Percentiles rank a stretch among this genome's conserved stretches.
phyloP scores from a whole-genome alignment of 495 filamentous ascomycete species.

The Tuber melanosporum region DNA sequence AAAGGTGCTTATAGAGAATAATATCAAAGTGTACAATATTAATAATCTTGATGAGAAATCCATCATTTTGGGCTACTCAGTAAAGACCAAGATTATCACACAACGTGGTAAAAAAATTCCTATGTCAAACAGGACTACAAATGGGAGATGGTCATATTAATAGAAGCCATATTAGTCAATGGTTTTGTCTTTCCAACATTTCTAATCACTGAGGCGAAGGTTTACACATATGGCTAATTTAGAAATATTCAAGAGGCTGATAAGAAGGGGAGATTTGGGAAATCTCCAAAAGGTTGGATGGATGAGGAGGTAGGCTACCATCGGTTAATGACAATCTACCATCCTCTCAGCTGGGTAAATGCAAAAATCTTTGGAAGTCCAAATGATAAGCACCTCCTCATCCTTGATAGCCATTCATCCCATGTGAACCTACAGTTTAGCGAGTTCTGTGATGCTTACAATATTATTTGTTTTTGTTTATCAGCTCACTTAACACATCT shows the following conservation, averaged over 20 bases:
- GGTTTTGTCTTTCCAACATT: too few species aligned
- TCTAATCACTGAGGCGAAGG: too few species aligned
- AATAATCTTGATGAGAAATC: slow-evolving; percentile 14
- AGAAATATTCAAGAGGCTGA: too few species aligned
- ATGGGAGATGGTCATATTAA: too few species aligned
- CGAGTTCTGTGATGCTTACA: background rate
- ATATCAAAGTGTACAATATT: background rate
- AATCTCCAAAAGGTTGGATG: too few species aligned
- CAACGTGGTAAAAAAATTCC: too few species aligned
- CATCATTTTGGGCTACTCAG: background rate
- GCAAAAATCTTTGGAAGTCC: too few species aligned
- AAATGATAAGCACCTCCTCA: background rate
- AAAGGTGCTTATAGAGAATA: background rate
- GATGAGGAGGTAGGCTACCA: background rate
- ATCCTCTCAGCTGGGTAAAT: background rate
- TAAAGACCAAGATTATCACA: background rate
- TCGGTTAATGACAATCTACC: slow-evolving; percentile 15
- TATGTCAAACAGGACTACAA: too few species aligned
- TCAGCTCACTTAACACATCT: background rate
- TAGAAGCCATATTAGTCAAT: too few species aligned
- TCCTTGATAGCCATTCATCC: background rate
- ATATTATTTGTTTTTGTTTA: background rate
- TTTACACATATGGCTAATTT: too few species aligned
- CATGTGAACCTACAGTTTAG: background rate
- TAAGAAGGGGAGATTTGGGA: too few species aligned